A percentile compares a stretch with the other conserved stretches of the same genome.
Conservation (phyloP, 176 grass and related monocot species). For the Phoenix roebelenii region DNA sequence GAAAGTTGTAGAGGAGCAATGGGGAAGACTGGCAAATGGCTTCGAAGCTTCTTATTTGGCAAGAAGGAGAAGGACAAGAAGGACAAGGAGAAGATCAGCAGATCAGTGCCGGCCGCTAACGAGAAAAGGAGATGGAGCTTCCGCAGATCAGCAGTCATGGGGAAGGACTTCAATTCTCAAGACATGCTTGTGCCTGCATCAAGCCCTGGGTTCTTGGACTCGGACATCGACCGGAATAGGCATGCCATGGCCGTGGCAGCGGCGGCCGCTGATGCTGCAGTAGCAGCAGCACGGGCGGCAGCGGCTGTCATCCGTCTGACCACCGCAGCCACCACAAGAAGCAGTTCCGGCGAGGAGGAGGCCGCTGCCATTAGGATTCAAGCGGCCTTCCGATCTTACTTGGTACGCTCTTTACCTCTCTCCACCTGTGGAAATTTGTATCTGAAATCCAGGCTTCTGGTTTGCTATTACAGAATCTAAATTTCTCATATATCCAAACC, state of each 20-base stretch:
- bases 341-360: slow-evolving; percentile 30
- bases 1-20: slow-evolving; percentile 18
- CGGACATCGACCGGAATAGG: slow-evolving; percentile 27
- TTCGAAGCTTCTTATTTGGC: slow-evolving; percentile 35
- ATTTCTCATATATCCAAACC: no score
- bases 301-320: slow-evolving; percentile 41
- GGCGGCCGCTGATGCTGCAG: slow-evolving; percentile 23
- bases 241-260: slow-evolving; percentile 54
- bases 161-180: background rate
- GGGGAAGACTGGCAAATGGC: slow-evolving; percentile 63
- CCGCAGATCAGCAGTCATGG: slow-evolving; percentile 15
- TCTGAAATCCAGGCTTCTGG: no score
- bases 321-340: background rate
- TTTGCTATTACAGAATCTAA: no score
- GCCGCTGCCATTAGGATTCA: slow-evolving; percentile 49
- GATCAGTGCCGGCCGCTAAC: slow-evolving; percentile 15
- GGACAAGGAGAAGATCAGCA: slow-evolving; percentile 14
- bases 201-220: no score
- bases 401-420: slow-evolving; percentile 27
- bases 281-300: slow-evolving; percentile 34
- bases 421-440: no score
- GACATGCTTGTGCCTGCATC: no score
- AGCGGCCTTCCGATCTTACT: slow-evolving; percentile 47
- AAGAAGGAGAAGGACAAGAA: slow-evolving; percentile 37
- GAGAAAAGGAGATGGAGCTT: slow-evolving; percentile 81